Evolutionary conservation across 1,284 basidiomycete genomes (phyloP).

Genomic region (Moesziomyces parantarcticus): DNA sequence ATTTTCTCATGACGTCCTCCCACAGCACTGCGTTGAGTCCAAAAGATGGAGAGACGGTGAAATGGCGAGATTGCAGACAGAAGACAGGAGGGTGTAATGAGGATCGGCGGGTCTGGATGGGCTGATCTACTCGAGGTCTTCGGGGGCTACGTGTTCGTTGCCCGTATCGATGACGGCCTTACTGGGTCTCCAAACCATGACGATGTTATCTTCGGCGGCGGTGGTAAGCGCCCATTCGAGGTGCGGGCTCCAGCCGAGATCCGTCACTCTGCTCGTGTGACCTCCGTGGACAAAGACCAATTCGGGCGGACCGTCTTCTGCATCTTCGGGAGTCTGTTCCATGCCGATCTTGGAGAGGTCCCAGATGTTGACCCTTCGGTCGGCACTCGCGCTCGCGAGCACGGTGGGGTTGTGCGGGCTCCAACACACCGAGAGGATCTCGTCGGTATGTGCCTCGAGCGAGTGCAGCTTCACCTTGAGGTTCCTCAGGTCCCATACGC

Average conservation of each 20-base stretch:
- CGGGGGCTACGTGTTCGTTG: slow-evolving; percentile 24
- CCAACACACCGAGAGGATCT: slow-evolving; percentile 93
- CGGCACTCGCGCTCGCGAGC: slow-evolving; percentile 77
- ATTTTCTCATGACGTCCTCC: too few relatives aligned
- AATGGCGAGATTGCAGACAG: not conserved
- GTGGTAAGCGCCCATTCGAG: slow-evolving; percentile 63
- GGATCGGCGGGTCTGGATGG: too few relatives aligned
- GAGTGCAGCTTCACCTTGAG: slow-evolving; percentile 82
- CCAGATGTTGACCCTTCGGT: slow-evolving; percentile 94
- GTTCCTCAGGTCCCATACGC: slow-evolving; percentile 87
- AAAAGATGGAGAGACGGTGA: too few relatives aligned
- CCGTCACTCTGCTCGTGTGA: slow-evolving; percentile 64
- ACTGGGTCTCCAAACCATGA: slow-evolving; percentile 61
- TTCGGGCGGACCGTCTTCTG: slow-evolving; percentile 89
- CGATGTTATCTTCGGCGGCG: slow-evolving; percentile 66
- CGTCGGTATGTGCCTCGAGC: slow-evolving; percentile 93
- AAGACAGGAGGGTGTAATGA: not conserved
- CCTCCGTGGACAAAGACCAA: slow-evolving; percentile 67
- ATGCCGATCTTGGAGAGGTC: slow-evolving; percentile 91
- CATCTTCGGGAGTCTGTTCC: slow-evolving; percentile 96
- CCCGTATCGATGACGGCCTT: slow-evolving; percentile 47
- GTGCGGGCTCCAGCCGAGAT: slow-evolving; percentile 64
- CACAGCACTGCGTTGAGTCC: too few relatives aligned
- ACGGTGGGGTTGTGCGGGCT: slow-evolving; percentile 80
- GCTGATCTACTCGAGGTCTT: slow-evolving; percentile 33